Percentiles rank a stretch among this genome's conserved stretches.
Conservation (phyloP, 2,329 filamentous ascomycete genomes). For the Pseudogymnoascus sp. region DNA sequence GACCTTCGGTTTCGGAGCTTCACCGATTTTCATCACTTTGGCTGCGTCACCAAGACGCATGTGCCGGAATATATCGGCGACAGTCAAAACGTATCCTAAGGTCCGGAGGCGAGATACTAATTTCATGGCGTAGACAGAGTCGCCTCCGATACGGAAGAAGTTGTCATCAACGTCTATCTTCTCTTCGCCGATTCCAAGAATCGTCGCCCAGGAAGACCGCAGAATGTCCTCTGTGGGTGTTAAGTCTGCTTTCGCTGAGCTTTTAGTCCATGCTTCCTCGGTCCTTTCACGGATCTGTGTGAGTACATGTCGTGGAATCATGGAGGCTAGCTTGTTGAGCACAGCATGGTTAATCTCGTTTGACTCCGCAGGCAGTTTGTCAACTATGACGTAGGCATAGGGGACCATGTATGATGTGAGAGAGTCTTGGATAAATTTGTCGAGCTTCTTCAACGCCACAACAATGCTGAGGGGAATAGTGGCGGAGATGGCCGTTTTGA, state of each 20-base stretch:
- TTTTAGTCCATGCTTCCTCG: constrained; percentile 30
- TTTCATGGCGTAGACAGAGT: constrained; percentile 35
- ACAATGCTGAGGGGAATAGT: constrained; percentile 26
- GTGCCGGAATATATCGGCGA: constrained; percentile 37
- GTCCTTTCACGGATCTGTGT: constrained; percentile 21
- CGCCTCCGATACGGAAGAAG: constrained; percentile 34
- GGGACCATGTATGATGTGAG: constrained; percentile 43
- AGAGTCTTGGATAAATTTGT: constrained; percentile 35
- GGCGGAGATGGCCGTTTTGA: constrained; percentile 19
- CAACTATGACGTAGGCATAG: constrained; percentile 35
- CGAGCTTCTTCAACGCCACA: constrained; percentile 32
- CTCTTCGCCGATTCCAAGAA: constrained; percentile 23
- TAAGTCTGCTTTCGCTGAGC: constrained; percentile 24
- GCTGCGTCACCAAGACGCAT: constrained; percentile 18
- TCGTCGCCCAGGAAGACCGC: constrained; percentile 25
- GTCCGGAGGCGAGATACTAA: constrained; percentile 34
- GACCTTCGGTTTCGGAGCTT: constrained; percentile 16
- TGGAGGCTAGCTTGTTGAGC: constrained; percentile 28
- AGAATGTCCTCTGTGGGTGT: constrained; percentile 32
- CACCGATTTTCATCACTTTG: constrained; percentile 28
- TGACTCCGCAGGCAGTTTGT: constrained; percentile 28
- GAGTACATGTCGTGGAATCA: constrained; percentile 18
- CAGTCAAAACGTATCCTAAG: constrained; percentile 30
- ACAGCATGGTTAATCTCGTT: constrained; percentile 29
- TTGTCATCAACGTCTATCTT: constrained; percentile 30